Conservation (phyloP, 2,329 filamentous ascomycete genomes). For the Verticillium longisporum region DNA sequence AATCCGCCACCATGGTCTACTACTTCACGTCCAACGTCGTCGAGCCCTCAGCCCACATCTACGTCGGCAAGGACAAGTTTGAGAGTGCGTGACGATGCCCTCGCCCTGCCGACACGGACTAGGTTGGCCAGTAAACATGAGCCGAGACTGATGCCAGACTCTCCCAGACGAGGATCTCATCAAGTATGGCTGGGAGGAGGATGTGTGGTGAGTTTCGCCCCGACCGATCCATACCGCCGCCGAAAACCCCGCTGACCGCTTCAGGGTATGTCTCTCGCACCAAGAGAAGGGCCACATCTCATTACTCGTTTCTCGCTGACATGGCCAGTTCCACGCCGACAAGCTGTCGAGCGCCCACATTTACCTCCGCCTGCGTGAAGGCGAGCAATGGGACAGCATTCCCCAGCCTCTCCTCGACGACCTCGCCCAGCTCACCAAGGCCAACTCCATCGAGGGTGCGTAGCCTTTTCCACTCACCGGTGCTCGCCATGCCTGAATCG, state of each 20-base stretch:
- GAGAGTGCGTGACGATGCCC: constrained; percentile 64
- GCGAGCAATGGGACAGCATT: constrained; percentile 78
- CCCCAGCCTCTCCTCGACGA: constrained; percentile 69
- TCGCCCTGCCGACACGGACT: constrained; percentile 2
- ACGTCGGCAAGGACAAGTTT: constrained; percentile 98
- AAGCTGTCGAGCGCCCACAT: constrained; percentile 96
- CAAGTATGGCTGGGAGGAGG: constrained; percentile 87
- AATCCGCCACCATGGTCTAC: constrained; percentile 66
- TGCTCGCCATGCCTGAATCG: neutral
- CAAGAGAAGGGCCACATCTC: neutral
- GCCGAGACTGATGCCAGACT: neutral
- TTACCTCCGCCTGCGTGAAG: constrained; percentile 77
- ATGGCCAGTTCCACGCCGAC: constrained; percentile 80
- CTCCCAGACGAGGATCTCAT: constrained; percentile 87
- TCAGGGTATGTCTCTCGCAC: constrained; percentile 21
- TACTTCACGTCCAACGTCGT: constrained; percentile 89
- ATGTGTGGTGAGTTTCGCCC: constrained; percentile 67
- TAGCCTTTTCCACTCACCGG: neutral
- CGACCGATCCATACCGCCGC: too few species aligned
- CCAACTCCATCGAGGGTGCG: constrained; percentile 92
- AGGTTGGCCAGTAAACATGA: neutral
- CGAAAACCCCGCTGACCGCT: neutral
- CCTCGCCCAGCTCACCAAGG: constrained; percentile 95
- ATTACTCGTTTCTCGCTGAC: neutral
- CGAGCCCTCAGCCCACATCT: constrained; percentile 77